phyloP scores from a whole-genome alignment of 2,329 filamentous ascomycete species.

The Decorospora gaudefroyi region DNA sequence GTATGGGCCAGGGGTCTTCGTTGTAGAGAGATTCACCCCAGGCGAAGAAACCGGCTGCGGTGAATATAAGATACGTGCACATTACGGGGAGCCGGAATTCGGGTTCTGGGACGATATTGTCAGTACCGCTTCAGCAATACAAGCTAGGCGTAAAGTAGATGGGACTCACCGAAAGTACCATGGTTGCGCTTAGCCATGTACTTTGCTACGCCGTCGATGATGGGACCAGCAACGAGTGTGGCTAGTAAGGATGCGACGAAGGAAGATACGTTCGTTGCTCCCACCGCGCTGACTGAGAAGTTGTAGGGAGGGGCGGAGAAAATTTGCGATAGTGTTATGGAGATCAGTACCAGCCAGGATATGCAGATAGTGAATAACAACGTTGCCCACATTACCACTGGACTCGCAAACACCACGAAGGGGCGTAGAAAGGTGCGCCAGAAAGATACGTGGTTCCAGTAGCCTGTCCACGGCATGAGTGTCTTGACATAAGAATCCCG shows the following conservation, averaged over 20 bases:
- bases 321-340: constrained; percentile 33
- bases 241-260: constrained; percentile 30
- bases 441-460: constrained; percentile 28
- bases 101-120: constrained; percentile 19
- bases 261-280: constrained; percentile 31
- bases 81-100: constrained; percentile 35
- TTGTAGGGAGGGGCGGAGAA: constrained; percentile 34
- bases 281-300: constrained; percentile 29
- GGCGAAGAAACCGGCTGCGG: constrained; percentile 31
- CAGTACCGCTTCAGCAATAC: not conserved
- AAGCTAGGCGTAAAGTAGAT: not conserved
- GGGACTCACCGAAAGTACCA: constrained; percentile 29
- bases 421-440: constrained; percentile 29
- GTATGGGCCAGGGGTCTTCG: constrained; percentile 30
- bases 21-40: constrained; percentile 29
- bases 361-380: constrained; percentile 33
- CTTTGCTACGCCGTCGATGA: constrained; percentile 31
- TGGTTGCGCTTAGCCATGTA: constrained; percentile 30
- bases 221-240: constrained; percentile 22
- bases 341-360: constrained; percentile 37
- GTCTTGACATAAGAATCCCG: constrained; percentile 13
- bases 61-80: constrained; percentile 28
- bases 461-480: constrained; percentile 25
- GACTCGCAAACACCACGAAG: constrained; percentile 23
- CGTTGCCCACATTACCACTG: constrained; percentile 32